A percentile compares a stretch with the other conserved stretches of the same genome.
phyloP scores from a whole-genome alignment of 2,329 filamentous ascomycete species.

The Apiospora malaysiana region DNA sequence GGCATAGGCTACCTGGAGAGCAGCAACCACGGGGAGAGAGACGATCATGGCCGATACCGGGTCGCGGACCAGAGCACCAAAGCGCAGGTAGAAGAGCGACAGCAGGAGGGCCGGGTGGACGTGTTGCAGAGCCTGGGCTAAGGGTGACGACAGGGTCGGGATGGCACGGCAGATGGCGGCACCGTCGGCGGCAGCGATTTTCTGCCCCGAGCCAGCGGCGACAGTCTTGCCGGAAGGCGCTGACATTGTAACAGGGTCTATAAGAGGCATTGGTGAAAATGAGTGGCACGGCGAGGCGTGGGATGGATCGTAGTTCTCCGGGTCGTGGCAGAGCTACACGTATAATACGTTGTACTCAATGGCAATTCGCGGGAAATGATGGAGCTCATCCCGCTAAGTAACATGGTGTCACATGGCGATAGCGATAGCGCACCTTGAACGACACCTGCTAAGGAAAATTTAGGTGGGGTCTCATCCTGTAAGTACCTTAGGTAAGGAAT shows the following conservation, averaged over 20 bases:
- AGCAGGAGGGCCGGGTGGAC: slow-evolving; percentile 73
- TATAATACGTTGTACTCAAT: not conserved
- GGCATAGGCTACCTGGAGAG: slow-evolving; percentile 69
- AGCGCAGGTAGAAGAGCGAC: slow-evolving; percentile 66
- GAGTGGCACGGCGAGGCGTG: slow-evolving; percentile 20
- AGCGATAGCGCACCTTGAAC: slow-evolving; percentile 18
- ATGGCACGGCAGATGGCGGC: slow-evolving; percentile 36
- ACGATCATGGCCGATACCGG: slow-evolving; percentile 68
- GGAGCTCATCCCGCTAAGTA: not conserved
- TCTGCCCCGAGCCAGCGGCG: slow-evolving; percentile 33
- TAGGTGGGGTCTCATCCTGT: not conserved
- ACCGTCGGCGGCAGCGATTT: slow-evolving; percentile 38
- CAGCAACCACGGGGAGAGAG: slow-evolving; percentile 66
- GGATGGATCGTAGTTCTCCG: not conserved
- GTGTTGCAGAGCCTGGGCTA: slow-evolving; percentile 62
- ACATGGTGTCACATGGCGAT: slow-evolving; percentile 22
- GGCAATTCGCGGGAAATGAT: not conserved
- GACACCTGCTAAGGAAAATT: not conserved
- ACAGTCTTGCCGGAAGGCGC: slow-evolving; percentile 36
- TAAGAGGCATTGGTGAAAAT: slow-evolving; percentile 38
- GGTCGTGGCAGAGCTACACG: slow-evolving; percentile 5
- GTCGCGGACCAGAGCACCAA: slow-evolving; percentile 70
- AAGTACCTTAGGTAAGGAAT: too few species aligned
- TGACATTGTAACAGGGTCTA: slow-evolving; percentile 48
- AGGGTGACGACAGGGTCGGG: slow-evolving; percentile 43